Evolutionary conservation across 148 eudicot genomes (phyloP).

Genomic region (Limonium bicolor): DNA sequence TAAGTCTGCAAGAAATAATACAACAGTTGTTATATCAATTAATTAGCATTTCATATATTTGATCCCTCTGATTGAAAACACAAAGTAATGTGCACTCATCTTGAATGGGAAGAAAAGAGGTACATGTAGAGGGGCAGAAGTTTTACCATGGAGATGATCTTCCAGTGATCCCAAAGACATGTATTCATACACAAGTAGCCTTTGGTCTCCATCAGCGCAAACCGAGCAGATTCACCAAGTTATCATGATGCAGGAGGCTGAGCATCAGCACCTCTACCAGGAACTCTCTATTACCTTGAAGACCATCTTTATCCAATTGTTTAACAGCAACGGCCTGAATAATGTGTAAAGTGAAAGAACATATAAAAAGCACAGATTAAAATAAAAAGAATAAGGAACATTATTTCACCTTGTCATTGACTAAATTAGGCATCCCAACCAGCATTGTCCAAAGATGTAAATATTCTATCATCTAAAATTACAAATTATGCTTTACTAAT

Average conservation of each 20-base stretch:
- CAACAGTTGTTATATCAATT: no score
- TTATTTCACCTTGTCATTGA: no score
- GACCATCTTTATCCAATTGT: slow-evolving; percentile 90
- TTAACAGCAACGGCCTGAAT: slow-evolving; percentile 83
- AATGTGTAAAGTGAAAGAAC: not conserved
- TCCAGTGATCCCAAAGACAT: slow-evolving; percentile 88
- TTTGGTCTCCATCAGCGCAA: slow-evolving; percentile 96
- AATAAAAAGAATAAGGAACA: not conserved
- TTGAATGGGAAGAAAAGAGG: no score
- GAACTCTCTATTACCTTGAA: slow-evolving; percentile 93
- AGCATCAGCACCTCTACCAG: slow-evolving; percentile 97
- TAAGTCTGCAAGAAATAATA: slow-evolving; percentile 43
- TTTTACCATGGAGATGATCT: slow-evolving; percentile 87
- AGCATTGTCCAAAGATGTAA: no score
- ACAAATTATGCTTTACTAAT: no score
- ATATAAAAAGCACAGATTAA: not conserved
- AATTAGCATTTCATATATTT: no score
- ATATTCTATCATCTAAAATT: no score
- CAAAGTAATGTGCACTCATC: no score
- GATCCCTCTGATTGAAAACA: no score
- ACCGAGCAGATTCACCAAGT: slow-evolving; percentile 76
- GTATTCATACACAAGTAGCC: slow-evolving; percentile 93
- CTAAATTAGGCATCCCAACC: no score
- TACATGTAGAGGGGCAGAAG: not conserved
- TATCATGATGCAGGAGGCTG: slow-evolving; percentile 73